Percentiles rank a stretch among this genome's conserved stretches.
phyloP scores from a whole-genome alignment of 2,329 filamentous ascomycete species.

The Penicillium sp. region DNA sequence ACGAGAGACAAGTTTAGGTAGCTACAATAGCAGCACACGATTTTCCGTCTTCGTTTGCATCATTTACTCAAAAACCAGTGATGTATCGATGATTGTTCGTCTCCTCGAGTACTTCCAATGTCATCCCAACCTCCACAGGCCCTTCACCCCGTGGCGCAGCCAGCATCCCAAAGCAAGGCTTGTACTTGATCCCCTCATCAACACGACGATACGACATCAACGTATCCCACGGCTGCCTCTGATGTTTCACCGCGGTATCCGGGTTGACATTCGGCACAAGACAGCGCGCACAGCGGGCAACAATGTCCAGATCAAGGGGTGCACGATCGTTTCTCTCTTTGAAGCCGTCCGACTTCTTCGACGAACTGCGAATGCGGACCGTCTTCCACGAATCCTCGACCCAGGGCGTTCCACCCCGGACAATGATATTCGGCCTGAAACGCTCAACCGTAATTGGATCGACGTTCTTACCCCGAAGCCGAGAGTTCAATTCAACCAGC shows the following conservation, averaged over 20 bases:
- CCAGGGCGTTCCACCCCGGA: slow-evolving; percentile 60
- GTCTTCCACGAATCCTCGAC: slow-evolving; percentile 66
- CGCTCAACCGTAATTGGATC: slow-evolving; percentile 60
- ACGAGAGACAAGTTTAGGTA: no score
- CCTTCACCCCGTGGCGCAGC: slow-evolving; percentile 60
- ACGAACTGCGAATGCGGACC: slow-evolving; percentile 39
- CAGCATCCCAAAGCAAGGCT: slow-evolving; percentile 69
- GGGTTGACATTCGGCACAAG: slow-evolving; percentile 67
- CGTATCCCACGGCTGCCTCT: slow-evolving; percentile 62
- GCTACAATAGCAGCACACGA: no score
- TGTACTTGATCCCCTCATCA: slow-evolving; percentile 62
- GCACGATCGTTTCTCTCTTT: background rate
- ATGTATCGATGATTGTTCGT: slow-evolving; percentile 61
- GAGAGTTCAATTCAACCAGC: slow-evolving; percentile 59
- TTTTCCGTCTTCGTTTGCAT: no score
- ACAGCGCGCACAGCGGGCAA: slow-evolving; percentile 61
- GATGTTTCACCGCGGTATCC: slow-evolving; percentile 60
- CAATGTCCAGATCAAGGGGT: slow-evolving; percentile 56
- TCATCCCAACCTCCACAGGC: slow-evolving; percentile 58
- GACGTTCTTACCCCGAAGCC: slow-evolving; percentile 47
- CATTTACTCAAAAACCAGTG: slow-evolving; percentile 34
- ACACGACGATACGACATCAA: slow-evolving; percentile 62
- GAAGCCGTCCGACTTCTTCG: background rate
- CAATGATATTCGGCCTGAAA: slow-evolving; percentile 65
- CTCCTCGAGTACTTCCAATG: slow-evolving; percentile 58